Base-by-base conservation (phyloP, 371 early-diverging fungal species). In the Dipsacomyces acuminosporus region DNA sequence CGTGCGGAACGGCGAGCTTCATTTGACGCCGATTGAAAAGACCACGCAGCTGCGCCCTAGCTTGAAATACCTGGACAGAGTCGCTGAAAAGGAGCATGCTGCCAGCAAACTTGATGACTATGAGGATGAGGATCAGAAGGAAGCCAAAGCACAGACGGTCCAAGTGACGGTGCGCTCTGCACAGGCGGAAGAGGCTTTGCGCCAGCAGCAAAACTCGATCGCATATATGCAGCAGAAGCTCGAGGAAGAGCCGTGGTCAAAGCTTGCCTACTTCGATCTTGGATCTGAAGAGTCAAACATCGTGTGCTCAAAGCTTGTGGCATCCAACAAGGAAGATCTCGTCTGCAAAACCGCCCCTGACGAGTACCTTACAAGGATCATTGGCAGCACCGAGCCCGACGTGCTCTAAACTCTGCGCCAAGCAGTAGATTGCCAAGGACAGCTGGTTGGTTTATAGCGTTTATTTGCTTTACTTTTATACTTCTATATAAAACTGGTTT, bases 51-150 rank as follows among this genome's bases (percentile, higher is more conserved):
- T 94, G 54, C 82, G 91, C 7, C 91, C 91, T 2, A 86, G 85
- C 24, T 82, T 94, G 42, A 84, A 81, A 54, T 92, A 93, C 61
- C 74, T 93, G 30, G 95, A 94, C 58, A 85, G 88, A 66, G 87
- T 93, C 65, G 83, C 82, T 21, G 91, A 91, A 44, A 92, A 91
- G 62, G 79, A 81, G 53, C 84, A 81, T 47, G 84, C 82, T 15
- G 87, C 89, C 3, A 84, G 73, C 52, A 79, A 79, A 49, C 71
- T 86, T 61, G 76, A 81, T 61, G 46, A 79, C 76, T 50, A 65
- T 30, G 56, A 63, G 2, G 72, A 71, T 2, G 61, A 44, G 20
- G 79, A 80, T 34, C 82, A 85, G 38, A 84, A 86, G 42, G 90
- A 86, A 23, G 79, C 74, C 20, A 80, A 81, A 59, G 81, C 81